Percentiles rank a stretch among this genome's conserved stretches.
phyloP scores from a whole-genome alignment of 75 land plant species.

The Sequoiadendron giganteum region DNA sequence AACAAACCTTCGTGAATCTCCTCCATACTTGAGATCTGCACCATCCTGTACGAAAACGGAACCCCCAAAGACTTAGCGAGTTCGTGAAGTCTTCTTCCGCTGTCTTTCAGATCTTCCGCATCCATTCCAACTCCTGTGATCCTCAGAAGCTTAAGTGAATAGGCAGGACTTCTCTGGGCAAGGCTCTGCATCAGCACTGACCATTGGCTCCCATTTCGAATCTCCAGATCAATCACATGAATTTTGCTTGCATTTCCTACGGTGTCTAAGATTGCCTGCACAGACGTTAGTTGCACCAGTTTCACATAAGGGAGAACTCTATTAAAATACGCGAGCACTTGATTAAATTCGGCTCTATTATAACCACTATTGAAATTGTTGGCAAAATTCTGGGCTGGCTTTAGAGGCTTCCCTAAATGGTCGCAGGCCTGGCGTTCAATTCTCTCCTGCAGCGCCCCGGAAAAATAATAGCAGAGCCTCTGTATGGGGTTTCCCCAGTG shows the following conservation, averaged over 20 bases:
- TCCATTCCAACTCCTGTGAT: slow-evolving; percentile 19
- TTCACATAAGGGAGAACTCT: slow-evolving; percentile 13
- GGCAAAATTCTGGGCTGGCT: background rate
- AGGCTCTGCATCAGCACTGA: slow-evolving; percentile 21
- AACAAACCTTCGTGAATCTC: background rate
- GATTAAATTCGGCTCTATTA: background rate
- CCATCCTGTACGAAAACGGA: background rate
- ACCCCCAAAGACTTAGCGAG: background rate
- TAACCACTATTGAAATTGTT: background rate
- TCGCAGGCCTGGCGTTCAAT: background rate
- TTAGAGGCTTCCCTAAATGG: background rate
- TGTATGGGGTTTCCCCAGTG: background rate
- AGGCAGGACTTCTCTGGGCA: background rate
- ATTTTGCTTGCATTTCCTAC: slow-evolving; percentile 5
- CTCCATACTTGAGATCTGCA: background rate
- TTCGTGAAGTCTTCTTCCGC: background rate
- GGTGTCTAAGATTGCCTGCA: slow-evolving; percentile 24
- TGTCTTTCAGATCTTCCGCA: background rate
- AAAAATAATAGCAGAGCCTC: too few species aligned
- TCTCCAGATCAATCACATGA: slow-evolving; percentile 25
- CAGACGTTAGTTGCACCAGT: slow-evolving; percentile 9
- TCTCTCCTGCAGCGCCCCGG: background rate
- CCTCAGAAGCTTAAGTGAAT: slow-evolving; percentile 12
- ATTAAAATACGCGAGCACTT: background rate
- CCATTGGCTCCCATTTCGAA: slow-evolving; percentile 29